Conservation (phyloP, 148 eudicot genomes). For the Camellia lanceoleosa region DNA sequence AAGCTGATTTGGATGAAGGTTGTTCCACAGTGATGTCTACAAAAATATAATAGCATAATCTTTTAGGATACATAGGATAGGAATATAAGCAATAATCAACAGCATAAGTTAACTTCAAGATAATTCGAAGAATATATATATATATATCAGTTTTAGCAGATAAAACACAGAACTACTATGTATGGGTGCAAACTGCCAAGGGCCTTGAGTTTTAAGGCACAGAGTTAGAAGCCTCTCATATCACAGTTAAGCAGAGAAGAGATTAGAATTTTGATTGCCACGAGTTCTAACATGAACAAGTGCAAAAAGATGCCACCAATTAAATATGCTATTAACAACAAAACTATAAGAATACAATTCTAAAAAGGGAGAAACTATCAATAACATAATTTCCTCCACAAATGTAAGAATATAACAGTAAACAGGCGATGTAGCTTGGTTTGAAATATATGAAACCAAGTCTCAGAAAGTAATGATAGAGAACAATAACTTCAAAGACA, state of each 20-base stretch:
- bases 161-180: neutral
- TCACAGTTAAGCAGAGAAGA: neutral
- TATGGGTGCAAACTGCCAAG: neutral
- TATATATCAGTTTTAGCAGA: neutral
- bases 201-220: neutral
- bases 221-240: neutral
- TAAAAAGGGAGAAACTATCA: neutral
- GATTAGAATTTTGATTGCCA: too few species aligned
- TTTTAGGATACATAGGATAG: conserved; percentile 11
- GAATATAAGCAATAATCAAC: neutral
- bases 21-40: conserved; percentile 93
- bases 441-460: neutral
- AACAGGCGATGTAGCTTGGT: neutral
- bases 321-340: neutral
- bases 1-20: conserved; percentile 86
- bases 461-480: neutral
- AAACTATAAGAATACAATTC: neutral
- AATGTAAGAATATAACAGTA: neutral
- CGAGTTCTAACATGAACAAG: neutral
- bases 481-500: neutral
- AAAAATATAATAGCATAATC: conserved; percentile 7
- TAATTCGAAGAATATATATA: neutral
- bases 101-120: neutral
- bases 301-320: neutral
- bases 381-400: neutral